Percentiles rank a stretch among this genome's conserved stretches.
Conservation (phyloP, 805 yeast genomes). For the Isabelozyma rhagii region DNA sequence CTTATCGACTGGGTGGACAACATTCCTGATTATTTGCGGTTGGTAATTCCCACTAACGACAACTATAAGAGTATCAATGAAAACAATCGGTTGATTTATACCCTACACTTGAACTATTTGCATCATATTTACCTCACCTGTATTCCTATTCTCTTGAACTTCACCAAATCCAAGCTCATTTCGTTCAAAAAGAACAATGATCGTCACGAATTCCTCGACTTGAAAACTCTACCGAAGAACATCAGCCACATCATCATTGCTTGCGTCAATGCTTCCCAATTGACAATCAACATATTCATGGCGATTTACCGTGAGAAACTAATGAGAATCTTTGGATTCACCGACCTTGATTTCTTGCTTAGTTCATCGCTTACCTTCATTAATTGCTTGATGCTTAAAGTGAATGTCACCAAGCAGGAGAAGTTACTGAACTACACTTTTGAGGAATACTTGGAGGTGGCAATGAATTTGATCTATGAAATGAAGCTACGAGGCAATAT, state of each 20-base stretch:
- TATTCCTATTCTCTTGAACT: constrained; percentile 21
- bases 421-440: constrained; percentile 5
- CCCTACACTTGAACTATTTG: constrained; percentile 25
- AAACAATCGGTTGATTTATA: constrained; percentile 16
- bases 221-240: constrained; percentile 15
- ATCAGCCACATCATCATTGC: constrained; percentile 14
- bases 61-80: constrained; percentile 3
- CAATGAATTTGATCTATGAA: constrained; percentile 15
- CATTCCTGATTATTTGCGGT: constrained; percentile 15
- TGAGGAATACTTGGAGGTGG: constrained; percentile 14
- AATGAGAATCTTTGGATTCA: constrained; percentile 22
- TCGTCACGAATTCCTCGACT: background rate
- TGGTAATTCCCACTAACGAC: constrained; percentile 10
- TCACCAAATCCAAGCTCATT: constrained; percentile 14
- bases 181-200: constrained; percentile 3
- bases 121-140: constrained; percentile 25
- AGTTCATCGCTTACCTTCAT: constrained; percentile 17
- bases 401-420: constrained; percentile 4
- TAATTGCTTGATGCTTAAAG: constrained; percentile 15
- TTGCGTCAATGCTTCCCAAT: constrained; percentile 16
- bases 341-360: constrained; percentile 24
- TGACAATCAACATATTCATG: constrained; percentile 21
- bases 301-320: constrained; percentile 14
- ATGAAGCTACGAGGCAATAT: constrained; percentile 18
- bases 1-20: constrained; percentile 19